Percentiles rank a stretch among this genome's conserved stretches.
Evolutionary conservation across 352 stramenopile species (phyloP).

Genomic region (Plasmopara viticola): DNA sequence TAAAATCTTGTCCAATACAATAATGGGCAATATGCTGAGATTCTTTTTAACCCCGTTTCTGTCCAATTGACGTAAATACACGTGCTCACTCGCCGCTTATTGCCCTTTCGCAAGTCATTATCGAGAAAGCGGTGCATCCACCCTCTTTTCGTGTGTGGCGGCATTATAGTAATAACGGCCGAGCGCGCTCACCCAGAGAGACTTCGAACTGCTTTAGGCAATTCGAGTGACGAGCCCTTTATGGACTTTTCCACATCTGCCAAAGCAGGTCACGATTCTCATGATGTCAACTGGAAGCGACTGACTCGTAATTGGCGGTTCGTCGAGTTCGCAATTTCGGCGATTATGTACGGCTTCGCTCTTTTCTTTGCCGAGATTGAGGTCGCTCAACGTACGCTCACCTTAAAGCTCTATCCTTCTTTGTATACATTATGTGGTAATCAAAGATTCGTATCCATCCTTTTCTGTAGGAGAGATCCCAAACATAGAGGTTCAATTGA

Average conservation of each 20-base stretch:
- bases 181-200: conserved; percentile 2
- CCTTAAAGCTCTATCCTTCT: background rate
- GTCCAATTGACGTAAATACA: no score
- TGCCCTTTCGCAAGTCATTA: conserved; percentile 6
- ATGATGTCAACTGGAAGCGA: conserved; percentile 14
- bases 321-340: conserved; percentile 28
- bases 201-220: conserved; percentile 19
- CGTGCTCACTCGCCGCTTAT: no score
- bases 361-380: conserved; percentile 34
- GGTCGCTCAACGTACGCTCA: conserved; percentile 28
- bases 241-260: conserved; percentile 28
- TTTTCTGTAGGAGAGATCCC: conserved; percentile 41
- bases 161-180: conserved; percentile 11
- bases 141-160: conserved; percentile 16
- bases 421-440: conserved; percentile 11
- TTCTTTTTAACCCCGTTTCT: no score
- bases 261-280: background rate
- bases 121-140: conserved; percentile 22
- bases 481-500: conserved; percentile 44
- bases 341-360: conserved; percentile 32
- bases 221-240: conserved; percentile 28
- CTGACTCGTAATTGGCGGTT: conserved; percentile 22
- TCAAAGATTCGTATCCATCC: conserved; percentile 4
- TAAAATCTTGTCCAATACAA: no score
- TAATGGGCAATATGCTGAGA: no score